These are phyloP conservation scores for Halophytophthora polymorphica DNA, from an alignment of 352 stramenopile species.

Conservation along the genomic window DNA sequence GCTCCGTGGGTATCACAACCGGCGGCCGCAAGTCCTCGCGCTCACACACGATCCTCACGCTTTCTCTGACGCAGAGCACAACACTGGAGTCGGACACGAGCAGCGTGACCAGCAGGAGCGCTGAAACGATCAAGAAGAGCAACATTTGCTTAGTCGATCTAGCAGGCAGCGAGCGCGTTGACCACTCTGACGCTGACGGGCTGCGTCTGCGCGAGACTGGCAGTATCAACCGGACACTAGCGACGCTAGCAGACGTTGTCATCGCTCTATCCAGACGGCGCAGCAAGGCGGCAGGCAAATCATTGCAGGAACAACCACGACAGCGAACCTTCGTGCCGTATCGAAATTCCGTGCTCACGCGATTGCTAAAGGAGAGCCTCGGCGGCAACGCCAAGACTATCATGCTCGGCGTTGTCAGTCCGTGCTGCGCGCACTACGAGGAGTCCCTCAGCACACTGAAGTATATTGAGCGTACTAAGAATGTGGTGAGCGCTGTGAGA, in stretches of 20 bases:
- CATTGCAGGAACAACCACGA: slow-evolving; percentile 3
- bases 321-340: slow-evolving; percentile 76
- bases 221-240: slow-evolving; percentile 82
- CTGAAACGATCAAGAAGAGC: slow-evolving; percentile 30
- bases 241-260: slow-evolving; percentile 84
- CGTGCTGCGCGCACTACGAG: slow-evolving; percentile 81
- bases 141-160: slow-evolving; percentile 78
- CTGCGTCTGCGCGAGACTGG: slow-evolving; percentile 62
- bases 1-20: slow-evolving; percentile 49
- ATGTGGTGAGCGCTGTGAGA: slow-evolving; percentile 35
- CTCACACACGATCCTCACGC: slow-evolving; percentile 63
- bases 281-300: slow-evolving; percentile 6
- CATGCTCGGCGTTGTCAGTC: slow-evolving; percentile 87
- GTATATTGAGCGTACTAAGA: slow-evolving; percentile 73
- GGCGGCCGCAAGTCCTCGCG: slow-evolving; percentile 46
- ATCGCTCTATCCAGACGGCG: slow-evolving; percentile 51
- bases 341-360: slow-evolving; percentile 86
- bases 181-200: slow-evolving; percentile 45
- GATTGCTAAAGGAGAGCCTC: slow-evolving; percentile 76
- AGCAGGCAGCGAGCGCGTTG: slow-evolving; percentile 59
- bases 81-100: slow-evolving; percentile 3
- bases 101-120: not conserved
- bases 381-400: slow-evolving; percentile 80
- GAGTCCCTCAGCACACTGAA: slow-evolving; percentile 85
- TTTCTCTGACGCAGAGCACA: slow-evolving; percentile 47